These are phyloP conservation scores for Insectozyma bohioensis DNA, from an alignment of 1,139 yeast species.

Conservation along the genomic window DNA sequence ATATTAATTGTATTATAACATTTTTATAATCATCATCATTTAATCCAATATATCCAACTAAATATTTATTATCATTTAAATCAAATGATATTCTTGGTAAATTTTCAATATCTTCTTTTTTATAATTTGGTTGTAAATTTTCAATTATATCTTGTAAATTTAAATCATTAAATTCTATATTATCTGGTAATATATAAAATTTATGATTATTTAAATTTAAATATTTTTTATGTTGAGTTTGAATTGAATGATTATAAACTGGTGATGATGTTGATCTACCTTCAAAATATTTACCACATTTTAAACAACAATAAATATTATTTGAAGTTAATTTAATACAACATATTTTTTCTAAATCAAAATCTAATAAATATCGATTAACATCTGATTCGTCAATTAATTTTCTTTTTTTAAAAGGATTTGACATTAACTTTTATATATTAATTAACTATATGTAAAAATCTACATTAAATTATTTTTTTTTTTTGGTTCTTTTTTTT, in stretches of 20 bases:
- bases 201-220: conserved; percentile 51
- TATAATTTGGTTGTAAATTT: conserved; percentile 54
- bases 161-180: conserved; percentile 31
- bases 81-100: conserved; percentile 29
- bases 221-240: conserved; percentile 62
- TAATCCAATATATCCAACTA: conserved; percentile 66
- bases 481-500: too few species aligned
- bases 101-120: conserved; percentile 24
- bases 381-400: conserved; percentile 20
- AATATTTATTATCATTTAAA: conserved; percentile 44
- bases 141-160: conserved; percentile 48
- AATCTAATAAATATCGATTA: conserved; percentile 56
- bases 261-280: conserved; percentile 65
- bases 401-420: conserved; percentile 9
- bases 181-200: conserved; percentile 63
- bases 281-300: conserved; percentile 72
- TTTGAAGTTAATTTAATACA: conserved; percentile 57
- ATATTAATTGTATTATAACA: conserved; percentile 54
- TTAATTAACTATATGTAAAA: too few species aligned
- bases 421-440: too few species aligned
- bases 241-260: conserved; percentile 67
- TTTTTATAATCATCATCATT: conserved; percentile 57
- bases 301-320: conserved; percentile 70
- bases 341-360: conserved; percentile 70
- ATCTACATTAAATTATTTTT: neutral